Conservation (phyloP, 768 basidiomycete species). For the Leccinum truebloodii region DNA sequence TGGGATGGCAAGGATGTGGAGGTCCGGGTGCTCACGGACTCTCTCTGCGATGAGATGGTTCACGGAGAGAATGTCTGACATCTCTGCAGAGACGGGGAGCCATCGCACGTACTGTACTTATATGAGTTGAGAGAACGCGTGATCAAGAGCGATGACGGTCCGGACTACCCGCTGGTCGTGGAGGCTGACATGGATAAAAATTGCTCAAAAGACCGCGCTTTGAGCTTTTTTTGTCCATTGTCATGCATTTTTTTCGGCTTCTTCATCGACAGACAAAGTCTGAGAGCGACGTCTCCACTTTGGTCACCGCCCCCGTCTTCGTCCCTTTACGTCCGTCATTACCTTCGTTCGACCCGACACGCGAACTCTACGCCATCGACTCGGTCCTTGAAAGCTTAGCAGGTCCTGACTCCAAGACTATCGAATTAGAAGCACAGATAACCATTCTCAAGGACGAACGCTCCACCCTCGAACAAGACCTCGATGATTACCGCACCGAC, state of each 20-base stretch:
- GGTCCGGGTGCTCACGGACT: conserved; percentile 21
- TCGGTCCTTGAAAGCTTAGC: background rate
- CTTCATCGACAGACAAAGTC: conserved; percentile 52
- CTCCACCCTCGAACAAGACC: conserved; percentile 27
- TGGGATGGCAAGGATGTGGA: conserved; percentile 25
- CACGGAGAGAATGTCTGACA: conserved; percentile 27
- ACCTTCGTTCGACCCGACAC: conserved; percentile 27
- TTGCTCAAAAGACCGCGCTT: background rate
- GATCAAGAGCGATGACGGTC: background rate
- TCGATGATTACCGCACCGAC: conserved; percentile 28
- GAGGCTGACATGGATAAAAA: background rate
- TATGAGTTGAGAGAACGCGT: no score
- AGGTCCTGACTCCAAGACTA: conserved; percentile 10
- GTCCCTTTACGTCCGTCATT: conserved; percentile 23
- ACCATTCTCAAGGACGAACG: conserved; percentile 16
- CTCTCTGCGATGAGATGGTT: conserved; percentile 29
- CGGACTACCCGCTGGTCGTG: background rate
- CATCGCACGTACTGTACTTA: background rate
- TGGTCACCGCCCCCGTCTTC: conserved; percentile 26
- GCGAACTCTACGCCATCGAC: conserved; percentile 21
- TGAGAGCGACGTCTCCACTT: conserved; percentile 38
- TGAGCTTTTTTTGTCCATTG: background rate
- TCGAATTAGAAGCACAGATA: conserved; percentile 17
- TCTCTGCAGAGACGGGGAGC: background rate
- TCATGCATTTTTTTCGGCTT: conserved; percentile 50